Conservation (phyloP, 129 eudicot species). For the Centella asiatica region DNA sequence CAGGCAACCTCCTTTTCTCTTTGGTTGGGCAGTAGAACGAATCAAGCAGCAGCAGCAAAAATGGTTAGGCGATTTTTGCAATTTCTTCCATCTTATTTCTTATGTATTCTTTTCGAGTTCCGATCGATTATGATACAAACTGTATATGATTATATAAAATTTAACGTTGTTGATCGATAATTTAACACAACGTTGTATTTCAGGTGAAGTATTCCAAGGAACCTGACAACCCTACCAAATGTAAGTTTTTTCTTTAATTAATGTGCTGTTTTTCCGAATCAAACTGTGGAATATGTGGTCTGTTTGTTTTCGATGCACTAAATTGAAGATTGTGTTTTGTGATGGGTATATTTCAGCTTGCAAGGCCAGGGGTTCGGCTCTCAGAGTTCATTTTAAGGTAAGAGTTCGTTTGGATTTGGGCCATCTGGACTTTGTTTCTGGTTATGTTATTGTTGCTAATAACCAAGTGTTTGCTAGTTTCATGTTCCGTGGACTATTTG, state of each 20-base stretch:
- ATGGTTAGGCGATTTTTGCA: neutral
- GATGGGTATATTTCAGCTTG: constrained; percentile 33
- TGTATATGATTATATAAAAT: neutral
- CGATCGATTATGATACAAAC: too few relatives aligned
- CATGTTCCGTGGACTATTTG: neutral
- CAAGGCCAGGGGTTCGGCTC: constrained; percentile 58
- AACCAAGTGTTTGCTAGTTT: too few relatives aligned
- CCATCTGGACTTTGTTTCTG: neutral
- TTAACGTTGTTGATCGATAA: neutral
- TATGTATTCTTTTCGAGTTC: neutral
- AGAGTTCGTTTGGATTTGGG: neutral
- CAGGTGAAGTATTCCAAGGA: constrained; percentile 63
- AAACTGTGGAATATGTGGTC: neutral
- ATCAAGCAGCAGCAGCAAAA: neutral
- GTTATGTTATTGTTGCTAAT: neutral
- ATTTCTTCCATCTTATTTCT: neutral
- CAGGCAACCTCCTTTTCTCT: neutral
- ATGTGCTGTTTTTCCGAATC: neutral
- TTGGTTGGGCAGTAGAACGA: neutral
- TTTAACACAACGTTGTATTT: too few relatives aligned
- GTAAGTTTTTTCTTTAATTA: constrained; percentile 21
- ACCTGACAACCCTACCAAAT: constrained; percentile 59
- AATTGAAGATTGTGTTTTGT: neutral
- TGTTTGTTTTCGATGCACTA: too few relatives aligned
- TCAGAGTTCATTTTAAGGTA: constrained; percentile 60